These are phyloP conservation scores for Pleurotus tuoliensis DNA, from an alignment of 768 basidiomycete species.

Conservation along the genomic window DNA sequence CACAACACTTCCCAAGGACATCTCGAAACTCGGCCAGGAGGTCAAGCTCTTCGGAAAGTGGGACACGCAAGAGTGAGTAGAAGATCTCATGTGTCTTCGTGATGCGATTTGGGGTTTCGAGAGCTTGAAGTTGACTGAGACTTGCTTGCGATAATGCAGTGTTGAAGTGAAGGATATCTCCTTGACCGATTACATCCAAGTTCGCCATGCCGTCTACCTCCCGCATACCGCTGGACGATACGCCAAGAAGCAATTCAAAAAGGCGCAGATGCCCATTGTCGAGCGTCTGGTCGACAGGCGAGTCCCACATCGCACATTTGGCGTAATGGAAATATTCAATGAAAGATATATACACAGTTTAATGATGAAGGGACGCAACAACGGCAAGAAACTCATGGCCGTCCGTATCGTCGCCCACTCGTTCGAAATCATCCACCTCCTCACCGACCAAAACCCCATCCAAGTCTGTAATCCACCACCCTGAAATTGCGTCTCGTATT, in stretches of 20 bases:
- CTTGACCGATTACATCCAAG: constrained; percentile 98
- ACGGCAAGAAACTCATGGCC: constrained; percentile 98
- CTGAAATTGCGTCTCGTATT: background rate
- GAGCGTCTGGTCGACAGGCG: constrained; percentile 98
- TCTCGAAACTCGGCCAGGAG: constrained; percentile 77
- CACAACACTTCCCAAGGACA: constrained; percentile 77
- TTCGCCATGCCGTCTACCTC: constrained; percentile 94
- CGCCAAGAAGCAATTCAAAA: constrained; percentile 99
- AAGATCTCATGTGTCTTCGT: constrained; percentile 6
- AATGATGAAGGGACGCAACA: constrained; percentile 99
- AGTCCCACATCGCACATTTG: constrained; percentile 15
- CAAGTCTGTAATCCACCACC: constrained; percentile 55
- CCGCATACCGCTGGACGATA: constrained; percentile 99
- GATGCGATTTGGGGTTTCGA: background rate
- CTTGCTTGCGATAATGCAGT: constrained; percentile 36
- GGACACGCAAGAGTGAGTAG: constrained; percentile 93
- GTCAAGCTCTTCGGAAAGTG: constrained; percentile 99
- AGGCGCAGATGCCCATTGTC: constrained; percentile 99
- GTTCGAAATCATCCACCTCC: constrained; percentile 99
- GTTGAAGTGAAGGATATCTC: constrained; percentile 99
- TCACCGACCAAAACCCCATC: constrained; percentile 99
- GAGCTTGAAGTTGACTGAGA: background rate
- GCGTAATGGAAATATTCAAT: background rate
- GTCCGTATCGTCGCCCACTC: constrained; percentile 99
- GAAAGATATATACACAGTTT: constrained; percentile 45